A percentile compares a stretch with the other conserved stretches of the same genome.
Conservation (phyloP, 2,329 filamentous ascomycete genomes). For the Diplocarpon mali region DNA sequence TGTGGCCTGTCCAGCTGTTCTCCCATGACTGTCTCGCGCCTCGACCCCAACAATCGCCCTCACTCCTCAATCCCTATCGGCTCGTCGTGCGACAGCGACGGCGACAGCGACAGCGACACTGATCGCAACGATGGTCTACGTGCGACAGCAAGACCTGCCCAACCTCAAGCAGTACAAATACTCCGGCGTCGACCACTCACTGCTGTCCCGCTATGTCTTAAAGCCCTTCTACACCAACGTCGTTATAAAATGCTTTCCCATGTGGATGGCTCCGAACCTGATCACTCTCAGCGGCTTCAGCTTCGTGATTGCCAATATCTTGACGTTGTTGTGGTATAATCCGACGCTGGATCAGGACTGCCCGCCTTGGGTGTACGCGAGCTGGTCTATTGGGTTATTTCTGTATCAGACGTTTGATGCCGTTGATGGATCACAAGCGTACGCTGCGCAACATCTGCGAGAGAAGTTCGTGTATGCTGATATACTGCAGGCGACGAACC, state of each 20-base stretch:
- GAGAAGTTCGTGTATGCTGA: conserved; percentile 6
- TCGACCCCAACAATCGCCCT: neutral
- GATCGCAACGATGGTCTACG: conserved; percentile 68
- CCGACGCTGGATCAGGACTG: conserved; percentile 91
- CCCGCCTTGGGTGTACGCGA: conserved; percentile 88
- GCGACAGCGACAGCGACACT: neutral
- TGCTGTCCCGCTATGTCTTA: conserved; percentile 83
- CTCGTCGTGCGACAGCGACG: neutral
- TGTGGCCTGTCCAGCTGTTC: neutral
- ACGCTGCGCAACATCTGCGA: conserved; percentile 30
- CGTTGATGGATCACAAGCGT: conserved; percentile 89
- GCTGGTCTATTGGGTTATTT: conserved; percentile 82
- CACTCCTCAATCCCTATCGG: neutral
- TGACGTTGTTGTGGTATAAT: conserved; percentile 92
- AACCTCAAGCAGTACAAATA: conserved; percentile 95
- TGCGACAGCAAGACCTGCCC: conserved; percentile 79
- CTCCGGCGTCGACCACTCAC: conserved; percentile 78
- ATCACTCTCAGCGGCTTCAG: conserved; percentile 86
- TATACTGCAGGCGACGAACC: conserved; percentile 58
- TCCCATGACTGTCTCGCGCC: too few relatives aligned
- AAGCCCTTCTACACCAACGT: conserved; percentile 97
- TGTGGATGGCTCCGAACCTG: conserved; percentile 82
- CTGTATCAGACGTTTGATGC: conserved; percentile 98
- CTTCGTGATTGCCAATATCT: conserved; percentile 80
- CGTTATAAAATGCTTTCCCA: conserved; percentile 88